phyloP scores from a whole-genome alignment of 805 yeast genomes.

The Yamadazyma kitorensis region DNA sequence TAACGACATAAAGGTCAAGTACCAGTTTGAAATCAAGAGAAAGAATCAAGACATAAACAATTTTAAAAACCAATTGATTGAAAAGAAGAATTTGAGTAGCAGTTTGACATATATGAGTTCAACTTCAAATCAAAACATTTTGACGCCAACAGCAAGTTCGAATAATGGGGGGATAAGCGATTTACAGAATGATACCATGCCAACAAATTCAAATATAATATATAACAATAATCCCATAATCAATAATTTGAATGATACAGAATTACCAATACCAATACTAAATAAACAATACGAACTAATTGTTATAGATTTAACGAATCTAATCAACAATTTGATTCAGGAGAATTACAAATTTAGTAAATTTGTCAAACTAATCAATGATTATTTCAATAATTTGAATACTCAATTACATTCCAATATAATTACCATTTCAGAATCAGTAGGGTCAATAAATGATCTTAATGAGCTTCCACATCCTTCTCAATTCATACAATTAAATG shows the following conservation, averaged over 20 bases:
- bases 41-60: slow-evolving; percentile 30
- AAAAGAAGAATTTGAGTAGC: slow-evolving; percentile 29
- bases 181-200: too few species aligned
- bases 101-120: too few species aligned
- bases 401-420: slow-evolving; percentile 21
- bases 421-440: slow-evolving; percentile 4
- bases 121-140: too few species aligned
- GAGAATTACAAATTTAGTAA: slow-evolving; percentile 37
- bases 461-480: slow-evolving; percentile 29
- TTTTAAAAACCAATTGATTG: slow-evolving; percentile 33
- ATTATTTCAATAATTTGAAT: slow-evolving; percentile 27
- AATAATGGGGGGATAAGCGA: background rate
- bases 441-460: slow-evolving; percentile 5
- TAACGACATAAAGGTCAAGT: slow-evolving; percentile 29
- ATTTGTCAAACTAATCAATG: slow-evolving; percentile 26
- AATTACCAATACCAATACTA: slow-evolving; percentile 14
- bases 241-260: slow-evolving; percentile 14
- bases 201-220: slow-evolving; percentile 23
- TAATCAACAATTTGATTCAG: slow-evolving; percentile 32
- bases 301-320: slow-evolving; percentile 29
- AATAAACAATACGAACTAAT: slow-evolving; percentile 30
- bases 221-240: slow-evolving; percentile 33
- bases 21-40: slow-evolving; percentile 33
- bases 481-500: slow-evolving; percentile 13
- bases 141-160: background rate